Evolutionary conservation across 225 moss, liverwort and hornwort species (phyloP).

Genomic region (Bryum argenteum): DNA sequence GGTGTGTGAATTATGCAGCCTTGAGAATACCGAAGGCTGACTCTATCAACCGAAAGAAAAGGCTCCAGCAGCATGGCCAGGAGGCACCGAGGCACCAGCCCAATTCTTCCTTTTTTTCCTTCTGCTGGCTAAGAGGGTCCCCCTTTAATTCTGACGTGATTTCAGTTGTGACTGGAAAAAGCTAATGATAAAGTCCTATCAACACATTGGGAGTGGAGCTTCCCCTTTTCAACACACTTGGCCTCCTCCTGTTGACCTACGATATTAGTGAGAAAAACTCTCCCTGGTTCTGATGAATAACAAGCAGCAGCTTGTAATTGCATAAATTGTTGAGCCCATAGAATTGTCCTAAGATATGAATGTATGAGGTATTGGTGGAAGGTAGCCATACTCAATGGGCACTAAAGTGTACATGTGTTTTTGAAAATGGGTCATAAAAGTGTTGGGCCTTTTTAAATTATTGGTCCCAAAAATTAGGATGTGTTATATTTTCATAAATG

Average conservation of each 20-base stretch:
- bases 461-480: no score
- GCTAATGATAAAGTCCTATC: slow-evolving; percentile 21
- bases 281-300: neutral
- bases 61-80: neutral
- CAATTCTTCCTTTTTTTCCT: neutral
- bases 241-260: slow-evolving; percentile 23
- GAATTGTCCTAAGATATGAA: no score
- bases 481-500: no score
- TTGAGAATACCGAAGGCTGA: slow-evolving; percentile 23
- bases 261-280: neutral
- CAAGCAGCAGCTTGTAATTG: no score
- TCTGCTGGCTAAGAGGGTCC: neutral
- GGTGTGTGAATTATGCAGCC: neutral
- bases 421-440: no score
- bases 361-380: no score
- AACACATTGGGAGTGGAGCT: neutral
- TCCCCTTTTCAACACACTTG: slow-evolving; percentile 4
- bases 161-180: neutral
- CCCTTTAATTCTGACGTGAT: slow-evolving; percentile 4
- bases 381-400: no score
- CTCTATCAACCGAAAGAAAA: neutral
- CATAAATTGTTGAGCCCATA: no score
- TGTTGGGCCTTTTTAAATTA: no score
- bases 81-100: neutral
- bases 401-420: no score